Percentiles rank a stretch among this genome's conserved stretches.
phyloP scores from a whole-genome alignment of 2,329 filamentous ascomycete genomes.

The Alternaria longipes region DNA sequence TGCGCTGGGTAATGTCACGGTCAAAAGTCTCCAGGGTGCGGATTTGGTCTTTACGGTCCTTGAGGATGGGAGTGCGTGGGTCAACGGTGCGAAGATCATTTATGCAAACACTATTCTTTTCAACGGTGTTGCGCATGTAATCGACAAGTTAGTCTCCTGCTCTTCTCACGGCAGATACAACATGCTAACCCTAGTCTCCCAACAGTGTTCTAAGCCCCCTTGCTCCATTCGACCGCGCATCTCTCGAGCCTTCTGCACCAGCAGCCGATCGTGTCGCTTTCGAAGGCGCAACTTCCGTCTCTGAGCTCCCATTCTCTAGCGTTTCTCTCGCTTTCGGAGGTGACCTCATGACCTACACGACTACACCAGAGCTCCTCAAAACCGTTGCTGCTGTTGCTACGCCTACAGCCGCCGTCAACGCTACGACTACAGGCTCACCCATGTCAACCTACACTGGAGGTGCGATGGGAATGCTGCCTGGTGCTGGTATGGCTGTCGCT shows the following conservation, averaged over 20 bases:
- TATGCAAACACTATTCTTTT: constrained; percentile 38
- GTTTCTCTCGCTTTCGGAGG: constrained; percentile 28
- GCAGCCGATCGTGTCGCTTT: constrained; percentile 36
- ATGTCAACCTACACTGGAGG: constrained; percentile 12
- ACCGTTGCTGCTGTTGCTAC: constrained; percentile 36
- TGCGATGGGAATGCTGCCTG: not conserved
- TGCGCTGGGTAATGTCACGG: constrained; percentile 36
- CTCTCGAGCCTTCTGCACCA: constrained; percentile 25
- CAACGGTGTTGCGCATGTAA: constrained; percentile 39
- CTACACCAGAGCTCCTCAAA: constrained; percentile 35
- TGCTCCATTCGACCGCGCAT: constrained; percentile 29
- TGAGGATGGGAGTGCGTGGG: constrained; percentile 35
- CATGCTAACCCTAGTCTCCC: not conserved
- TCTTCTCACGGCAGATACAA: not conserved
- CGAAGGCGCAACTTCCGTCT: constrained; percentile 28
- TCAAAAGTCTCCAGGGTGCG: constrained; percentile 30
- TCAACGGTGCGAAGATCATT: constrained; percentile 36
- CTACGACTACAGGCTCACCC: constrained; percentile 3
- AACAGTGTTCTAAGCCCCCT: constrained; percentile 28
- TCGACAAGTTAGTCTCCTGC: constrained; percentile 29
- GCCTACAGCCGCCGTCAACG: constrained; percentile 6
- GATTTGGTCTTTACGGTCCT: constrained; percentile 37
- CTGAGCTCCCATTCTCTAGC: constrained; percentile 27
- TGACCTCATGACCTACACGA: constrained; percentile 35
- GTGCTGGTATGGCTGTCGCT: constrained; percentile 6